Conservation (phyloP, 805 yeast genomes). For the Saccharomyces mikatae region DNA sequence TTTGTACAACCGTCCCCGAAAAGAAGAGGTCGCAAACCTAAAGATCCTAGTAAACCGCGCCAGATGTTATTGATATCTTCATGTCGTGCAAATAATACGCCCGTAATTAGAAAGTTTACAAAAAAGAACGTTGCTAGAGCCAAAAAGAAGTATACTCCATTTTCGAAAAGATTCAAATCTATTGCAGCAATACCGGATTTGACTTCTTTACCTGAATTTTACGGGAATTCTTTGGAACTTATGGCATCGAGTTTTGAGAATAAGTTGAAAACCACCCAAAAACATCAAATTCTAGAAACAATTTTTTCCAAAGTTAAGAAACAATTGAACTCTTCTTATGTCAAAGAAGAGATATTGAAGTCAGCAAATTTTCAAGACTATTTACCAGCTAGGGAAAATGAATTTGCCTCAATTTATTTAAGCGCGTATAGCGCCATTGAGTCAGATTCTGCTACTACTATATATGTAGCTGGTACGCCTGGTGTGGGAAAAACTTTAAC, state of each 20-base stretch:
- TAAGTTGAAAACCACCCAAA: conserved; percentile 33
- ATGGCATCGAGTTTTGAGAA: conserved; percentile 9
- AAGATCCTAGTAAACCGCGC: background rate
- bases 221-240: conserved; percentile 15
- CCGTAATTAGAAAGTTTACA: conserved; percentile 25
- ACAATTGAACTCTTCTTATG: conserved; percentile 37
- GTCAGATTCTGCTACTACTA: conserved; percentile 67
- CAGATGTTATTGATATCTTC: background rate
- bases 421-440: conserved; percentile 65
- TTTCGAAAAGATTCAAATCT: conserved; percentile 20
- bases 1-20: background rate
- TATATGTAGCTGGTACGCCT: conserved; percentile 93
- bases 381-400: conserved; percentile 81
- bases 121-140: conserved; percentile 27
- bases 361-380: conserved; percentile 35
- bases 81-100: background rate
- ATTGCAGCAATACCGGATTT: conserved; percentile 26
- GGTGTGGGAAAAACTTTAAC: conserved; percentile 98
- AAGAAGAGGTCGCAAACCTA: background rate
- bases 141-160: conserved; percentile 26
- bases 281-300: conserved; percentile 30
- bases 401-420: conserved; percentile 61
- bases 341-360: conserved; percentile 33
- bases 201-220: conserved; percentile 23
- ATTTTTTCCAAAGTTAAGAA: conserved; percentile 29